Conservation (phyloP, 768 basidiomycete species). For the Tylopilus rubrobrunneus region DNA sequence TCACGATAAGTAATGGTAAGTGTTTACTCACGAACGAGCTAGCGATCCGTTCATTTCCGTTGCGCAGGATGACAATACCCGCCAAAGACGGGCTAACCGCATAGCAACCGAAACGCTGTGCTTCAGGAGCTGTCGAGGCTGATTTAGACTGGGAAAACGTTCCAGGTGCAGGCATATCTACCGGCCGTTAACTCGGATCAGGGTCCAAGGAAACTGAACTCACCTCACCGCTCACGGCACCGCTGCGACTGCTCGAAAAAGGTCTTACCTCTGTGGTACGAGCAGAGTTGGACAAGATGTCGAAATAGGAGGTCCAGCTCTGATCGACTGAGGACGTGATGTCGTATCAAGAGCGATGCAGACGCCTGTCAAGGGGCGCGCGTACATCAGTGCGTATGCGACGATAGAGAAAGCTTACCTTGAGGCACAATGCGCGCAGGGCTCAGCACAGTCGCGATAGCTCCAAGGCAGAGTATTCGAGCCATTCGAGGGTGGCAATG, state of each 20-base stretch:
- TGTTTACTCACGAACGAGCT: neutral
- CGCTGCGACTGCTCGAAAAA: constrained; percentile 71
- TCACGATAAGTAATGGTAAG: neutral
- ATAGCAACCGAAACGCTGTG: neutral
- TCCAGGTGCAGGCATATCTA: no score
- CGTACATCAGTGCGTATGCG: neutral
- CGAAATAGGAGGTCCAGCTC: constrained; percentile 61
- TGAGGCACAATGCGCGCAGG: constrained; percentile 49
- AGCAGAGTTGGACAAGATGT: constrained; percentile 55
- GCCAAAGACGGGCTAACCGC: neutral
- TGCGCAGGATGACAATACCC: neutral
- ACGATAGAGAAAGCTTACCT: constrained; percentile 34
- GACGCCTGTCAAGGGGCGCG: constrained; percentile 35
- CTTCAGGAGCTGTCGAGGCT: neutral
- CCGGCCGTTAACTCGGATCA: no score
- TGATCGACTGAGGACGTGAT: constrained; percentile 52
- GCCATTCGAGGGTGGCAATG: constrained; percentile 65
- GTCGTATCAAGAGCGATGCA: constrained; percentile 57
- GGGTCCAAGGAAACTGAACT: no score
- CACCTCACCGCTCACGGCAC: constrained; percentile 68
- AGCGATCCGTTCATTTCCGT: neutral
- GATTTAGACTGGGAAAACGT: no score
- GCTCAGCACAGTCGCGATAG: constrained; percentile 59
- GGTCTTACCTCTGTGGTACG: constrained; percentile 67
- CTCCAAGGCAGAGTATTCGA: constrained; percentile 51